Evolutionary conservation across 1,139 yeast genomes (phyloP).

Genomic region (Blastobotrys proliferans): DNA sequence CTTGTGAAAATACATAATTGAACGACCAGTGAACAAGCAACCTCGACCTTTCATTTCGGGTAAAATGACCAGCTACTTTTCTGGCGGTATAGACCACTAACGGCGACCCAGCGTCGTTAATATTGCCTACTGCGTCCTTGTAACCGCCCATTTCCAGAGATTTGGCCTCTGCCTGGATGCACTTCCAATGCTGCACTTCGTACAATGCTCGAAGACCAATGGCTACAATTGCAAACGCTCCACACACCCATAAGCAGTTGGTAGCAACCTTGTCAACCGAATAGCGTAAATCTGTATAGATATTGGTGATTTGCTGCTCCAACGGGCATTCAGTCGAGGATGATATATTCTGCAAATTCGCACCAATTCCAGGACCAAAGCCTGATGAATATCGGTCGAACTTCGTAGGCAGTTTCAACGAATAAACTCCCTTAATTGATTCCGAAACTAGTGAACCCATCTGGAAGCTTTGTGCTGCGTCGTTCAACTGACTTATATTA

Average conservation of each 20-base stretch:
- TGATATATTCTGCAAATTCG: too few species aligned
- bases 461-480: too few species aligned
- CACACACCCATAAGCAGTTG: slow-evolving; percentile 13
- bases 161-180: slow-evolving; percentile 15
- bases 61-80: too few species aligned
- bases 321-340: slow-evolving; percentile 10
- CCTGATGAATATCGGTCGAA: too few species aligned
- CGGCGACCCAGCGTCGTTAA: slow-evolving; percentile 14
- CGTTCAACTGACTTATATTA: too few species aligned
- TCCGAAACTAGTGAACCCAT: too few species aligned
- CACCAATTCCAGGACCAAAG: too few species aligned
- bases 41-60: too few species aligned
- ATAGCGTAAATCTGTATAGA: not conserved
- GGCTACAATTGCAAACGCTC: slow-evolving; percentile 15
- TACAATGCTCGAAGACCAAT: slow-evolving; percentile 12
- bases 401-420: slow-evolving; percentile 3
- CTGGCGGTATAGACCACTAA: too few species aligned
- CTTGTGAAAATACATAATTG: slow-evolving; percentile 13
- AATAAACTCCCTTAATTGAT: too few species aligned
- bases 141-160: slow-evolving; percentile 17
- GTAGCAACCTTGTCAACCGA: not conserved
- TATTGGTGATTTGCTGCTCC: not conserved
- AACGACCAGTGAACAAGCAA: too few species aligned
- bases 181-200: slow-evolving; percentile 19
- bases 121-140: slow-evolving; percentile 18